These are phyloP conservation scores for Cubamyces sp. DNA, from an alignment of 768 basidiomycete species.

Conservation along the genomic window DNA sequence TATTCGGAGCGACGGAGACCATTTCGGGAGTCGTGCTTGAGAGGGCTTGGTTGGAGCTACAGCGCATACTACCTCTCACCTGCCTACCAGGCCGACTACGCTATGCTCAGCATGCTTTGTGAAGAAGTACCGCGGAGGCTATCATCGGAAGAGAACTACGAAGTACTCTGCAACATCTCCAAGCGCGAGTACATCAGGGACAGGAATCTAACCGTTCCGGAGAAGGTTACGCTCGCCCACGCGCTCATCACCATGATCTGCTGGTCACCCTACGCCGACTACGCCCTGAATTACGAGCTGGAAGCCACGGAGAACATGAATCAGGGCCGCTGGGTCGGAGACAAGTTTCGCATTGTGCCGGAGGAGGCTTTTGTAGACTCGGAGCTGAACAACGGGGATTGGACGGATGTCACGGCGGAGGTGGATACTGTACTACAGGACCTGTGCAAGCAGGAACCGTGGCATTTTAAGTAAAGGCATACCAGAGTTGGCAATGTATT, in stretches of 20 bases:
- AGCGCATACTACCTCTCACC: no score
- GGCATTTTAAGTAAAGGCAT: background rate
- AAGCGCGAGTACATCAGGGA: conserved; percentile 7
- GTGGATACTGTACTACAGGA: background rate
- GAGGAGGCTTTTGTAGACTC: background rate
- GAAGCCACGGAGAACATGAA: background rate
- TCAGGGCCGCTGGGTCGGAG: conserved; percentile 8
- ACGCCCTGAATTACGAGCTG: background rate
- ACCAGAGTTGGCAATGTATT: no score
- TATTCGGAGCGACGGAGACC: no score
- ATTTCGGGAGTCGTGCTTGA: no score
- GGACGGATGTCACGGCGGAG: background rate
- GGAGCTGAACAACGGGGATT: background rate
- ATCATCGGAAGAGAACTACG: no score
- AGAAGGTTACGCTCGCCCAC: conserved; percentile 4
- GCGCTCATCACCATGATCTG: conserved; percentile 4
- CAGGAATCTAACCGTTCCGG: background rate
- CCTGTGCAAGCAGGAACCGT: background rate
- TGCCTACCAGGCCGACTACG: no score
- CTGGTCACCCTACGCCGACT: background rate
- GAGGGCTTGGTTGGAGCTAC: no score
- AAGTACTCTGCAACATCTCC: conserved; percentile 10
- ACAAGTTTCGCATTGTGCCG: conserved; percentile 7
- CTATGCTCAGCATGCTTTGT: no score
- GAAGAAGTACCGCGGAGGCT: no score